phyloP scores from a whole-genome alignment of 2,329 filamentous ascomycete genomes.

The Penicillium sp. region DNA sequence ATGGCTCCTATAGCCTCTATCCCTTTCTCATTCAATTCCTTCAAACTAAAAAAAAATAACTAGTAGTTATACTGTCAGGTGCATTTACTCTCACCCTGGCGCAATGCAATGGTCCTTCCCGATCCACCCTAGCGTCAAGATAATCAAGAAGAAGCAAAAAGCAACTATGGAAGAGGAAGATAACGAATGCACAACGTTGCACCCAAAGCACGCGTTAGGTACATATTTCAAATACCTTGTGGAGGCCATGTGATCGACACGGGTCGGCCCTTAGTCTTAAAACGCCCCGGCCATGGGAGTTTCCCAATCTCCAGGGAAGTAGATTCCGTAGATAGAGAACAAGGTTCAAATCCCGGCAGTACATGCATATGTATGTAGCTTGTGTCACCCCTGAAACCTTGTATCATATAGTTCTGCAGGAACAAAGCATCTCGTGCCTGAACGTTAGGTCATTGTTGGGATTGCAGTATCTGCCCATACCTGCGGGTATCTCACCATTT shows the following conservation, averaged over 20 bases:
- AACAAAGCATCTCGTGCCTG: background rate
- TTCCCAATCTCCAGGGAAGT: background rate
- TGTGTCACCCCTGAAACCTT: background rate
- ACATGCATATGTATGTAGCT: background rate
- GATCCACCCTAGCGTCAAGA: background rate
- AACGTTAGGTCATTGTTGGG: background rate
- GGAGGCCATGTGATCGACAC: background rate
- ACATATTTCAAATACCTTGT: background rate
- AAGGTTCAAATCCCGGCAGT: background rate
- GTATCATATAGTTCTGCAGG: background rate
- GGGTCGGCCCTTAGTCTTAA: conserved; percentile 8
- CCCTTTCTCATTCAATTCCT: background rate
- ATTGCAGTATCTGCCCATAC: background rate
- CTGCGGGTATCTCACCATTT: no score
- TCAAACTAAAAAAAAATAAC: background rate
- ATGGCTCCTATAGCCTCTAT: background rate
- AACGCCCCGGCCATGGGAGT: background rate
- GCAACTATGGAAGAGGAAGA: background rate
- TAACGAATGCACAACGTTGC: background rate
- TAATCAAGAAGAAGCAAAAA: background rate
- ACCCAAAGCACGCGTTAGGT: background rate
- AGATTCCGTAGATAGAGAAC: background rate
- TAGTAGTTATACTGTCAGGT: background rate
- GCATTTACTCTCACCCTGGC: background rate
- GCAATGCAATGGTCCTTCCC: background rate